Evolutionary conservation across 2,329 filamentous ascomycete species (phyloP).

Genomic region (Calycina marina): DNA sequence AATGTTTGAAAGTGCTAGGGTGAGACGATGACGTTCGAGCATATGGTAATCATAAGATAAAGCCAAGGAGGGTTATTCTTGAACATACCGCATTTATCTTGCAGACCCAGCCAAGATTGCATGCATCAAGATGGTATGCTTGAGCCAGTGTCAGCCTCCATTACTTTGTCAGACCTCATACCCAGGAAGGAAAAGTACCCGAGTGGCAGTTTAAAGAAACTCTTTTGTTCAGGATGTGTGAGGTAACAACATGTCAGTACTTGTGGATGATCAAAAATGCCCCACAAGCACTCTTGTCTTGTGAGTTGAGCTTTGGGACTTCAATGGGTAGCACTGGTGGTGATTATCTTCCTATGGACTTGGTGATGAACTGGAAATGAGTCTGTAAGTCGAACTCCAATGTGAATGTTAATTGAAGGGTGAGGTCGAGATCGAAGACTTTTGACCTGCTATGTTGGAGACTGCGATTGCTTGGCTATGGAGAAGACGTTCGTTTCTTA

Average conservation of each 20-base stretch:
- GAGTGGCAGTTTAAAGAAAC: not conserved
- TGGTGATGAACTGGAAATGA: not conserved
- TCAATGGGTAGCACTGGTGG: not conserved
- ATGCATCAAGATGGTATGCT: slow-evolving; percentile 1
- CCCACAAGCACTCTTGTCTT: not conserved
- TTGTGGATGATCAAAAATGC: not conserved
- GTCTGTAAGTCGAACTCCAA: not conserved
- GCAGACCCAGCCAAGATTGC: not conserved
- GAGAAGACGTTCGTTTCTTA: not conserved
- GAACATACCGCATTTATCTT: not conserved
- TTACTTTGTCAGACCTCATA: too few relatives aligned
- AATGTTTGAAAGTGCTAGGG: not conserved
- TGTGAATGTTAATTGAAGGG: not conserved
- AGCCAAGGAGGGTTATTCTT: not conserved
- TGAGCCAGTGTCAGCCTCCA: too few relatives aligned
- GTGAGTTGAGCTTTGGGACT: not conserved
- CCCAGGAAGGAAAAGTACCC: not conserved
- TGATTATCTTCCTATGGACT: not conserved
- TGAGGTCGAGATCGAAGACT: not conserved
- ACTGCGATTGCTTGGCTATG: not conserved
- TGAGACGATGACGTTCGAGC: not conserved
- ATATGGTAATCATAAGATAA: not conserved
- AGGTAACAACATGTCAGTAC: not conserved
- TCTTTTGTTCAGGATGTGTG: not conserved
- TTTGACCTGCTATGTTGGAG: not conserved